A percentile compares a stretch with the other conserved stretches of the same genome.
These are phyloP conservation scores for Exsudoporus floridanus DNA, from an alignment of 1,284 basidiomycete species.

Conservation along the genomic window DNA sequence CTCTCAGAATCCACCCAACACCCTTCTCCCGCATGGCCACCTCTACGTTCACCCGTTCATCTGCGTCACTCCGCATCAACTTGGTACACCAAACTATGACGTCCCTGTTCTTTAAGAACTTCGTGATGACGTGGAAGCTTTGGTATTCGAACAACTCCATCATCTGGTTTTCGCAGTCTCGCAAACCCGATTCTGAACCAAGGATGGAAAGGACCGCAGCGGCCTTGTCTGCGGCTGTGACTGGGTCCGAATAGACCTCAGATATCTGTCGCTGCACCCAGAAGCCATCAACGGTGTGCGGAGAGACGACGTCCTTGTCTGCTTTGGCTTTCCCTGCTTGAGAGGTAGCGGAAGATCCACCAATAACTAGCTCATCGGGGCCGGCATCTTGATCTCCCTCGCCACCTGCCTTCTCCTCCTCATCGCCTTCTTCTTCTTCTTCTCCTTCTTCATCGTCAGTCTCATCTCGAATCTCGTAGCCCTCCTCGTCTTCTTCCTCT, in stretches of 20 bases:
- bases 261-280: conserved; percentile 97
- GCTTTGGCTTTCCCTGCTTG: conserved; percentile 49
- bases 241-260: conserved; percentile 89
- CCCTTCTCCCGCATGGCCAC: conserved; percentile 99
- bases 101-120: conserved; percentile 94
- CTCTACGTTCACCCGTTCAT: conserved; percentile 92
- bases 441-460: conserved; percentile 78
- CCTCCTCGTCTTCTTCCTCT: conserved; percentile 87
- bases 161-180: conserved; percentile 95
- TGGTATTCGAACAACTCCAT: conserved; percentile 98
- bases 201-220: conserved; percentile 84
- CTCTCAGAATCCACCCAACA: conserved; percentile 92
- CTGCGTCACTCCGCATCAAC: conserved; percentile 85
- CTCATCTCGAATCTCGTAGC: conserved; percentile 77
- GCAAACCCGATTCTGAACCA: conserved; percentile 83
- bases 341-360: conserved; percentile 50
- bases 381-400: conserved; percentile 49
- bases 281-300: conserved; percentile 93
- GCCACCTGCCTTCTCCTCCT: conserved; percentile 44
- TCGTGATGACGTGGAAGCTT: conserved; percentile 88
- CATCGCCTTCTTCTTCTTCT: conserved; percentile 60
- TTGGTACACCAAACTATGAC: conserved; percentile 98
- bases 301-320: conserved; percentile 82
- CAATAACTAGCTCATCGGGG: conserved; percentile 73
- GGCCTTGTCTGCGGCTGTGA: conserved; percentile 93